Conservation (phyloP, 306 rosid genomes). For the Malus domestica region ASM211411v1 NC_041800.1:31428233-31428732, state of each 20-base stretch:
- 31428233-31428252: too few relatives aligned
- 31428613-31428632: neutral
- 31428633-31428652: neutral
- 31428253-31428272: too few relatives aligned
- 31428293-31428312: too few relatives aligned
- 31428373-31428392: too few relatives aligned
- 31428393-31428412: too few relatives aligned
- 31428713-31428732: neutral
- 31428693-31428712: neutral
- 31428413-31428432: conserved; percentile 5
- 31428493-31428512: conserved; percentile 55
- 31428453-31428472: conserved; percentile 29
- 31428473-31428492: conserved; percentile 32
- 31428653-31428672: conserved; percentile 1
- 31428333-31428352: too few relatives aligned
- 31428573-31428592: neutral
- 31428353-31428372: too few relatives aligned
- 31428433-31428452: conserved; percentile 19
- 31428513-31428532: conserved; percentile 36
- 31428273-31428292: too few relatives aligned
- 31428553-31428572: conserved; percentile 49
- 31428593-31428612: conserved; percentile 14
- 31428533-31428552: conserved; percentile 19
- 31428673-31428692: neutral
- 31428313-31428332: too few relatives aligned